These are phyloP conservation scores for Theobroma cacao DNA, from an alignment of 345 rosid species.

Conservation along the genomic window DNA sequence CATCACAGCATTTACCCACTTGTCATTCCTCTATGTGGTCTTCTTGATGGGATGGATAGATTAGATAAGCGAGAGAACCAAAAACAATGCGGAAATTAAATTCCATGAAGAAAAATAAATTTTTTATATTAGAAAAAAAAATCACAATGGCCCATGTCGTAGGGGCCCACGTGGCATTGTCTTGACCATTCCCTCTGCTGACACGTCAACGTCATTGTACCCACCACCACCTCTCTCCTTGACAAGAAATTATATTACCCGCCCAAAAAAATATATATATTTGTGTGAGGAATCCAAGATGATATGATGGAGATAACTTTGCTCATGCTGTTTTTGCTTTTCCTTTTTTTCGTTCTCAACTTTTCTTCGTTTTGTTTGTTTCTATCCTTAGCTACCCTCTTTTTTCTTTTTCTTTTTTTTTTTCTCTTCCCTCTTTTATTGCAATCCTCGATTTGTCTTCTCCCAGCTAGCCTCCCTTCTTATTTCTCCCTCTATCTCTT, in stretches of 20 bases:
- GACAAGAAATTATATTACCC: not conserved
- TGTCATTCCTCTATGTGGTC: not conserved
- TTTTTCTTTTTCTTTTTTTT: not conserved
- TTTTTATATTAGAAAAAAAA: not conserved
- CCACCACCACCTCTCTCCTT: not conserved
- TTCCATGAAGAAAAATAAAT: not conserved
- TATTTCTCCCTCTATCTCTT: not conserved
- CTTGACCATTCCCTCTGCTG: conserved; percentile 17
- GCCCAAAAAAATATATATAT: not conserved
- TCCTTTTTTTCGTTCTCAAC: not conserved
- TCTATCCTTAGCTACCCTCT: not conserved
- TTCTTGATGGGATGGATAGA: not conserved
- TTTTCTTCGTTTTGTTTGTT: not conserved
- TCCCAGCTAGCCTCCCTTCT: not conserved
- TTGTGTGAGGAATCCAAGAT: conserved; percentile 7
- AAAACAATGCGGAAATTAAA: not conserved
- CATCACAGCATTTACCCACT: not conserved
- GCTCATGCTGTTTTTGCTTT: not conserved
- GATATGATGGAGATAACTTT: not conserved
- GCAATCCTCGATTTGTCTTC: conserved; percentile 10
- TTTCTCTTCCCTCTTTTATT: not conserved
- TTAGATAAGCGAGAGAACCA: no score
- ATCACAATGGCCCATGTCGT: not conserved
- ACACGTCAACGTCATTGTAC: conserved; percentile 37
- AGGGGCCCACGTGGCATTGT: conserved; percentile 23